Percentiles rank a stretch among this genome's conserved stretches.
phyloP scores from a whole-genome alignment of 345 rosid species.

The Bruguiera parviflora region DNA sequence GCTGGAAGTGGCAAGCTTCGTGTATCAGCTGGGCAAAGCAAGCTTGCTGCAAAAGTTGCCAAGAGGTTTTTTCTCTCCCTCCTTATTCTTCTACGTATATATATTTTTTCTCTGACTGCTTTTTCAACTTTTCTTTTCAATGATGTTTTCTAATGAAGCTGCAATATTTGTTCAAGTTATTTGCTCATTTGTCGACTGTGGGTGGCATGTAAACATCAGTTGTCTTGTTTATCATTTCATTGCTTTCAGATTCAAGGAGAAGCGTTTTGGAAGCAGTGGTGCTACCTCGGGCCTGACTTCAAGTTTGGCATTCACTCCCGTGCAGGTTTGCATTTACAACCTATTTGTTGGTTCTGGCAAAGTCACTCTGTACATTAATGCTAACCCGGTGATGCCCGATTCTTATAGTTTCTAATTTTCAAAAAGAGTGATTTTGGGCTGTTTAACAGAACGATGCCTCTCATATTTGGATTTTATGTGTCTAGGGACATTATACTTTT shows the following conservation, averaged over 20 bases:
- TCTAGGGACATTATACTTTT: too few relatives aligned
- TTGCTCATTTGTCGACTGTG: neutral
- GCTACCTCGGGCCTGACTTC: slow-evolving; percentile 89
- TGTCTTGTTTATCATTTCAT: slow-evolving; percentile 3
- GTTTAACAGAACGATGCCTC: too few relatives aligned
- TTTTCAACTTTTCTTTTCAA: neutral
- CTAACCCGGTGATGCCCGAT: too few relatives aligned
- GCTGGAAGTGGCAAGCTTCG: slow-evolving; percentile 99
- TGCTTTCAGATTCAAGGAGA: slow-evolving; percentile 82
- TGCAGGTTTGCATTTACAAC: slow-evolving; percentile 51
- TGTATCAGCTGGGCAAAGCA: slow-evolving; percentile 80
- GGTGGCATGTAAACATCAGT: neutral
- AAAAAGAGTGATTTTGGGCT: too few relatives aligned
- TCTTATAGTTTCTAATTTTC: too few relatives aligned
- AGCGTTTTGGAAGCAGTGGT: slow-evolving; percentile 69
- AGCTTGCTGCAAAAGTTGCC: slow-evolving; percentile 87
- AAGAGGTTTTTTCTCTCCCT: slow-evolving; percentile 48
- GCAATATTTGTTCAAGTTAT: neutral
- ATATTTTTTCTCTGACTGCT: neutral
- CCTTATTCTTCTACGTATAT: neutral
- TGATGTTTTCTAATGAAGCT: neutral
- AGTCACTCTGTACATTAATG: neutral
- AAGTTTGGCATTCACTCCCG: slow-evolving; percentile 92
- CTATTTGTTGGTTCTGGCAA: neutral
- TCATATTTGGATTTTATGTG: too few relatives aligned